Percentiles rank a stretch among this genome's conserved stretches.
These are phyloP conservation scores for Flagelloscypha sp. DNA, from an alignment of 768 basidiomycete species.

Conservation along the genomic window DNA sequence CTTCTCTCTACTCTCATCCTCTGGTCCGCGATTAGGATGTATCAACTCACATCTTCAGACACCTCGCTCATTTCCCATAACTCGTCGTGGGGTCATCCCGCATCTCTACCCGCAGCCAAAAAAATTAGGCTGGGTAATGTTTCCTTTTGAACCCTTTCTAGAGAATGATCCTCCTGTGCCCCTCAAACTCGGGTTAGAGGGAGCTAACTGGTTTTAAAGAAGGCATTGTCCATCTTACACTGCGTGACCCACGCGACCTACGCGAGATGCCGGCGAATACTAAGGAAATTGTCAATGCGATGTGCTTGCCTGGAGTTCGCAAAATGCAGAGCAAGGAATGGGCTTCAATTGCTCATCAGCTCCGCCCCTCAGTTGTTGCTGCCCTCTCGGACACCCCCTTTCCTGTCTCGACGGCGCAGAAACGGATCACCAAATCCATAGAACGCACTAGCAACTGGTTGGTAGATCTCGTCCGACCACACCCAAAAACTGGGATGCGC, in stretches of 20 bases:
- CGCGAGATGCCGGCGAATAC: slow-evolving; percentile 71
- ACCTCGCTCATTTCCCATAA: slow-evolving; percentile 52
- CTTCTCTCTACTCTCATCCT: too few relatives aligned
- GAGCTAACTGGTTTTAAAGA: slow-evolving; percentile 54
- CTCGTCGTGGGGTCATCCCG: slow-evolving; percentile 67
- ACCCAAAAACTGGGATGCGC: too few relatives aligned
- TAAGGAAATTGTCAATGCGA: slow-evolving; percentile 44
- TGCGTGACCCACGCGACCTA: slow-evolving; percentile 58
- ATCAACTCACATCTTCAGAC: too few relatives aligned
- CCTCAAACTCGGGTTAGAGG: slow-evolving; percentile 36
- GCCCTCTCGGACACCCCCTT: slow-evolving; percentile 66
- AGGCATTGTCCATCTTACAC: slow-evolving; percentile 51
- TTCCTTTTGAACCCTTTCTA: slow-evolving; percentile 75
- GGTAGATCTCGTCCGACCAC: slow-evolving; percentile 37
- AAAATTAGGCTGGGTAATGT: slow-evolving; percentile 51
- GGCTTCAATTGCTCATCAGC: too few relatives aligned
- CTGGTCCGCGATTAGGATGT: too few relatives aligned
- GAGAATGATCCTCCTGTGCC: slow-evolving; percentile 63
- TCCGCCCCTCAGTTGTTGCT: too few relatives aligned
- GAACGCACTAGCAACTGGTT: slow-evolving; percentile 66
- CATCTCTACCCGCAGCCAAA: slow-evolving; percentile 54
- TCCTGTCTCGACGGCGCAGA: slow-evolving; percentile 63
- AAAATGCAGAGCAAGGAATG: too few relatives aligned
- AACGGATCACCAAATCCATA: slow-evolving; percentile 66
- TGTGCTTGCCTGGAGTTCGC: slow-evolving; percentile 59